These are phyloP conservation scores for Botrytis pseudocinerea DNA, from an alignment of 2,329 filamentous ascomycete species.

Conservation along the genomic window DNA sequence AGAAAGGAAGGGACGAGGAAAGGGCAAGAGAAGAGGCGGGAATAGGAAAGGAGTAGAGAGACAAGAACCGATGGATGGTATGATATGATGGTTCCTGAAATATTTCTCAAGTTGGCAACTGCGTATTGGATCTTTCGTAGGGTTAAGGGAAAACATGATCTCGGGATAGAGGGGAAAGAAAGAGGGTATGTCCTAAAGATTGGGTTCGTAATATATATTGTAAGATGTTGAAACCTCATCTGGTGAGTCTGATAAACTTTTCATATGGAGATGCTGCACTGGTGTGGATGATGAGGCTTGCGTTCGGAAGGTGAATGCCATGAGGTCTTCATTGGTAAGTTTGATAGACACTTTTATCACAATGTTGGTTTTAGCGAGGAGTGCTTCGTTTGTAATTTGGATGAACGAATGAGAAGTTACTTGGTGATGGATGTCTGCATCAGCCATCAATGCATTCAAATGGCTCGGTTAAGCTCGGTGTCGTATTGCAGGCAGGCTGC, in stretches of 20 bases:
- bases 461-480: background rate
- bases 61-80: no score
- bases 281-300: background rate
- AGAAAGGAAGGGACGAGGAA: background rate
- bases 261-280: no score
- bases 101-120: no score
- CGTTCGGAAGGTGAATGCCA: background rate
- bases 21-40: no score
- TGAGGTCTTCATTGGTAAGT: background rate
- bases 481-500: background rate
- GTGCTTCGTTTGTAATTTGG: background rate
- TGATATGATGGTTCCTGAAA: background rate
- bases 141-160: background rate
- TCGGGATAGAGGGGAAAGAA: background rate
- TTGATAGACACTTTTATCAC: background rate
- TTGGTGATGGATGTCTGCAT: background rate
- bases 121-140: background rate
- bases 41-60: background rate
- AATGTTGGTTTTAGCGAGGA: background rate
- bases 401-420: background rate
- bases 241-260: background rate
- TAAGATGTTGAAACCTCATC: background rate
- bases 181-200: no score
- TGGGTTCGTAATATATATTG: background rate
- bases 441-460: background rate